phyloP scores from a whole-genome alignment of 805 yeast species.

The Myxozyma neglecta region DNA sequence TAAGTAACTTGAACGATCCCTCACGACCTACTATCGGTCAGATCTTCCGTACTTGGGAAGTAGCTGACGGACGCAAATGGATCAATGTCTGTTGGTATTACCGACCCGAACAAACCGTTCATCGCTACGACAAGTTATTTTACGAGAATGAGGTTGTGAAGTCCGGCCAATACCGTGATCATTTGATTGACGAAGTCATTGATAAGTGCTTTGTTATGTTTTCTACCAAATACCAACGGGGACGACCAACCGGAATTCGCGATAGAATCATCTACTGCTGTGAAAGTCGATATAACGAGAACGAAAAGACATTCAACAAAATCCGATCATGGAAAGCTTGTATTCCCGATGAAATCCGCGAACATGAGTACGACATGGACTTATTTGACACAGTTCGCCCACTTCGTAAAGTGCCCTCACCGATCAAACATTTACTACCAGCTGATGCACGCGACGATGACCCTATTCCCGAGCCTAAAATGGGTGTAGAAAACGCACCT shows the following conservation, averaged over 20 bases:
- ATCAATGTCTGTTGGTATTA: constrained; percentile 97
- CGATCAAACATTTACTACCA: constrained; percentile 74
- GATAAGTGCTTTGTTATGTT: constrained; percentile 95
- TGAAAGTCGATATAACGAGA: constrained; percentile 90
- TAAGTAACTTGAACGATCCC: constrained; percentile 83
- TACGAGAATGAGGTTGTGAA: constrained; percentile 94
- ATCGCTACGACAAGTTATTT: constrained; percentile 82
- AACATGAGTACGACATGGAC: constrained; percentile 50
- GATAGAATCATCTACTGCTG: constrained; percentile 77
- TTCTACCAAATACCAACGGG: constrained; percentile 91
- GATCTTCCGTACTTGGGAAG: constrained; percentile 87
- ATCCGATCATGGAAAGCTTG: constrained; percentile 99
- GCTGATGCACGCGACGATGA: constrained; percentile 70
- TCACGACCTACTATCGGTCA: constrained; percentile 92
- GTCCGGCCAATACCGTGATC: constrained; percentile 96
- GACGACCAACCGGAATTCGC: constrained; percentile 80
- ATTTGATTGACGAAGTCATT: constrained; percentile 78
- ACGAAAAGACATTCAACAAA: constrained; percentile 85
- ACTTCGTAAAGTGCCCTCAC: constrained; percentile 74
- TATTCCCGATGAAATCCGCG: constrained; percentile 93
- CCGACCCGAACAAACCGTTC: constrained; percentile 97
- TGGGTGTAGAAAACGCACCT: constrained; percentile 83
- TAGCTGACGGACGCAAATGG: constrained; percentile 75
- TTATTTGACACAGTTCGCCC: constrained; percentile 77
- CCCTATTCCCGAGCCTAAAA: constrained; percentile 78